A percentile compares a stretch with the other conserved stretches of the same genome.
These are phyloP conservation scores for Ogataea wickerhamii DNA, from an alignment of 805 yeast genomes.

Conservation along the genomic window DNA sequence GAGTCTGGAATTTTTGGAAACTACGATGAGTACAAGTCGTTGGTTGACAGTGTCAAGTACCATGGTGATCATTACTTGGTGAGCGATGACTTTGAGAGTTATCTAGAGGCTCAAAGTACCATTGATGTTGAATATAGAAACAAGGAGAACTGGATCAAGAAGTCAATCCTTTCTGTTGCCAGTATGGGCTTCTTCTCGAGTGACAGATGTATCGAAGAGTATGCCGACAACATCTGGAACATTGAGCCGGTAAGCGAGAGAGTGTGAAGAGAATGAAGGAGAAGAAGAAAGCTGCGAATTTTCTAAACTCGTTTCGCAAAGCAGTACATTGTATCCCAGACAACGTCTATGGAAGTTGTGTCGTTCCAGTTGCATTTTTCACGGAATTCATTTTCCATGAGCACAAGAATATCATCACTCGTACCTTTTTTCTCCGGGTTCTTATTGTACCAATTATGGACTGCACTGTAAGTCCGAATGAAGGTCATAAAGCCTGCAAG, in stretches of 20 bases:
- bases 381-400: slow-evolving; percentile 19
- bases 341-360: slow-evolving; percentile 39
- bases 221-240: slow-evolving; percentile 91
- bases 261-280: slow-evolving; percentile 8
- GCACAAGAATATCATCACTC: slow-evolving; percentile 16
- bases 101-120: slow-evolving; percentile 72
- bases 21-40: slow-evolving; percentile 57
- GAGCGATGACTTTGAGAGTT: slow-evolving; percentile 84
- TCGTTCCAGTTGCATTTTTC: slow-evolving; percentile 40
- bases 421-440: slow-evolving; percentile 18
- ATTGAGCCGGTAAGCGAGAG: slow-evolving; percentile 58
- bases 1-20: slow-evolving; percentile 70
- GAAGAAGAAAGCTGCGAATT: no score
- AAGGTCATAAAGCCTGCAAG: slow-evolving; percentile 20
- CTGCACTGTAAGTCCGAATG: slow-evolving; percentile 25
- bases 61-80: slow-evolving; percentile 88
- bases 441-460: slow-evolving; percentile 23
- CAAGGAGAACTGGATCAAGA: slow-evolving; percentile 71
- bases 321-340: slow-evolving; percentile 55
- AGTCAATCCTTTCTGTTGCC: slow-evolving; percentile 76
- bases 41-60: slow-evolving; percentile 63
- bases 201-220: slow-evolving; percentile 88
- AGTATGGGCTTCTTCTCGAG: slow-evolving; percentile 91
- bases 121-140: slow-evolving; percentile 67
- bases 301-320: slow-evolving; percentile 36